A percentile compares a stretch with the other conserved stretches of the same genome.
phyloP scores from a whole-genome alignment of 164 flowering plant genomes.

The Berberis thunbergii region DNA sequence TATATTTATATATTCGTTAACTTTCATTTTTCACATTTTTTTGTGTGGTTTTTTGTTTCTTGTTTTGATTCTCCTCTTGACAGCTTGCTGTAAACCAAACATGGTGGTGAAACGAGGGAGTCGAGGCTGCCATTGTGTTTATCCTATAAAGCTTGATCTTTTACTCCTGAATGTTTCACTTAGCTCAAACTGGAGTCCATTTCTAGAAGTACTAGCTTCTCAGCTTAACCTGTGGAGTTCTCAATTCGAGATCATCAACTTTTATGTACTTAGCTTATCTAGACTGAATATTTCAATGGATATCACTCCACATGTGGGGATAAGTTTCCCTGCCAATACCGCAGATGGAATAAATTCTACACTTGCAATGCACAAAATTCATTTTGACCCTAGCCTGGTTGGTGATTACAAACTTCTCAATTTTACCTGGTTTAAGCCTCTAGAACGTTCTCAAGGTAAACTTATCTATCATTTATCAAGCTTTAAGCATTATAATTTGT shows the following conservation, averaged over 20 bases:
- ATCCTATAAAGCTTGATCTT: slow-evolving; percentile 85
- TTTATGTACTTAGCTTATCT: slow-evolving; percentile 54
- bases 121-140: slow-evolving; percentile 76
- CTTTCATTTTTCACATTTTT: neutral
- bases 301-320: slow-evolving; percentile 71
- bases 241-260: slow-evolving; percentile 77
- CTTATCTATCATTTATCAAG: slow-evolving; percentile 4
- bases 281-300: slow-evolving; percentile 85
- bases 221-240: slow-evolving; percentile 57
- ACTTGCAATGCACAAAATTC: slow-evolving; percentile 57
- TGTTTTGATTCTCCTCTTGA: slow-evolving; percentile 8
- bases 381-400: slow-evolving; percentile 47
- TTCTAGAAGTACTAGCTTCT: slow-evolving; percentile 62
- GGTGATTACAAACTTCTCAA: slow-evolving; percentile 87
- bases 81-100: slow-evolving; percentile 77
- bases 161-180: slow-evolving; percentile 70
- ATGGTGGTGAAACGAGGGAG: slow-evolving; percentile 66
- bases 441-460: slow-evolving; percentile 63
- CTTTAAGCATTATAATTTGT: neutral
- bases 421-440: slow-evolving; percentile 75
- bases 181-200: slow-evolving; percentile 64
- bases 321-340: slow-evolving; percentile 58
- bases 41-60: slow-evolving; percentile 5
- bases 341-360: slow-evolving; percentile 61
- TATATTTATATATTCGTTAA: neutral